Evolutionary conservation across 1,284 basidiomycete species (phyloP).

Genomic region (Acaromyces ingoldii): DNA sequence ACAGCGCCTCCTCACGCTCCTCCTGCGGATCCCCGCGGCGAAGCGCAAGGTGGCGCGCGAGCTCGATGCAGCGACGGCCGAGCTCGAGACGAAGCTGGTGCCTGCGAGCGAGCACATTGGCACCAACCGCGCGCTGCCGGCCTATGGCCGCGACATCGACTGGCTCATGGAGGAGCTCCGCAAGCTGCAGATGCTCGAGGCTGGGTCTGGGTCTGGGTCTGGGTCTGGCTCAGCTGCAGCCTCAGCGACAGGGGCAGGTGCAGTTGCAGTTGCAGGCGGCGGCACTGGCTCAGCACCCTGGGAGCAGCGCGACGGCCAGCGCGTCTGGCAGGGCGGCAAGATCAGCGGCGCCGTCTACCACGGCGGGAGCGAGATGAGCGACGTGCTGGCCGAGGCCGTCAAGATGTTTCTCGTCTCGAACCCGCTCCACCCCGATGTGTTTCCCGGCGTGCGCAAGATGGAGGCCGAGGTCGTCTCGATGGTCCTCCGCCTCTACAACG

Average conservation of each 20-base stretch:
- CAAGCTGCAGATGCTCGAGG: constrained; percentile 38
- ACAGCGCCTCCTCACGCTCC: constrained; percentile 20
- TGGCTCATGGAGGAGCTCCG: constrained; percentile 38
- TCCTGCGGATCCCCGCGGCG: constrained; percentile 41
- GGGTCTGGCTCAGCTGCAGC: neutral
- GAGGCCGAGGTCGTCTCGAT: constrained; percentile 95
- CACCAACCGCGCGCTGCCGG: constrained; percentile 27
- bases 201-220: neutral
- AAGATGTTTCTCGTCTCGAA: constrained; percentile 59
- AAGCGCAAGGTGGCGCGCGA: constrained; percentile 39
- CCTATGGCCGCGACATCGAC: constrained; percentile 30
- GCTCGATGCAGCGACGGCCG: constrained; percentile 34
- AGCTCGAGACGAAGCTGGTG: constrained; percentile 44
- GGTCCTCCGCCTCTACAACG: constrained; percentile 74
- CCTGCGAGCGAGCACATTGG: constrained; percentile 19
- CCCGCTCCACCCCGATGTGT: constrained; percentile 90
- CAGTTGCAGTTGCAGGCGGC: neutral
- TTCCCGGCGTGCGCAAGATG: constrained; percentile 93
- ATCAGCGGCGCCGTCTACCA: constrained; percentile 52
- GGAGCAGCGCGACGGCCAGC: constrained; percentile 31
- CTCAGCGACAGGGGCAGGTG: constrained; percentile 2
- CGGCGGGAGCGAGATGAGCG: constrained; percentile 44
- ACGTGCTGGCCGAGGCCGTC: constrained; percentile 38
- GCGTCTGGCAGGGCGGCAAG: constrained; percentile 43
- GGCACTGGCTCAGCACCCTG: constrained; percentile 9